Evolutionary conservation across 2,329 filamentous ascomycete genomes (phyloP).

Genomic region (Plenodomus lindquistii): DNA sequence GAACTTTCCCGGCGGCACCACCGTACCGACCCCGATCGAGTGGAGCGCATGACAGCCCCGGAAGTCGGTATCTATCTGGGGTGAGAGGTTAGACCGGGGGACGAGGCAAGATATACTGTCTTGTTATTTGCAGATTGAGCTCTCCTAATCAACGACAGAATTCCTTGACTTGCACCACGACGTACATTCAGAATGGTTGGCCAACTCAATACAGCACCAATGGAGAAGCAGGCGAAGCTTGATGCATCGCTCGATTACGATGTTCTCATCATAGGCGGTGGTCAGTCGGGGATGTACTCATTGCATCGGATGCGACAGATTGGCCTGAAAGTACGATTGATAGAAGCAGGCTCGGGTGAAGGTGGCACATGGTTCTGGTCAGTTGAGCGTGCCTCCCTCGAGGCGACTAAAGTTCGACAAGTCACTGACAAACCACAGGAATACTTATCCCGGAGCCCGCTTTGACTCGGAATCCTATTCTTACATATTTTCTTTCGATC

Average conservation of each 20-base stretch:
- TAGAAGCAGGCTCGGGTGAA: slow-evolving; percentile 40
- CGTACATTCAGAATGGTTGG: slow-evolving; percentile 14
- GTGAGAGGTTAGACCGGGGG: too few species aligned
- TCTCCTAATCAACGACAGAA: not conserved
- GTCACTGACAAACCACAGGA: slow-evolving; percentile 35
- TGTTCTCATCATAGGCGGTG: slow-evolving; percentile 35
- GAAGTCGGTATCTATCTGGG: not conserved
- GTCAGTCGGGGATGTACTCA: slow-evolving; percentile 43
- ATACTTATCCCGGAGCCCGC: slow-evolving; percentile 53
- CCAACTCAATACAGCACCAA: slow-evolving; percentile 5
- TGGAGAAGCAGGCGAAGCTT: slow-evolving; percentile 11
- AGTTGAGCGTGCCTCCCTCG: not conserved
- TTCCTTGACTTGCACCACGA: not conserved
- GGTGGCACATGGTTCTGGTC: slow-evolving; percentile 46
- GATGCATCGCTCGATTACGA: slow-evolving; percentile 23
- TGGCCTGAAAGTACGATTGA: slow-evolving; percentile 31
- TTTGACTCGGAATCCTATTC: slow-evolving; percentile 54
- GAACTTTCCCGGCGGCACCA: not conserved
- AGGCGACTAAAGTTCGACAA: too few species aligned
- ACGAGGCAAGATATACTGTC: not conserved
- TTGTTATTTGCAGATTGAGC: not conserved
- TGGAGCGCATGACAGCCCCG: not conserved
- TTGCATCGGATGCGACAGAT: slow-evolving; percentile 41
- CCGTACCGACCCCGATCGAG: not conserved
- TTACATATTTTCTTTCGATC: slow-evolving; percentile 50